Evolutionary conservation across 2,329 filamentous ascomycete species (phyloP).

Genomic region (Ophiocordyceps camponoti-floridani): DNA sequence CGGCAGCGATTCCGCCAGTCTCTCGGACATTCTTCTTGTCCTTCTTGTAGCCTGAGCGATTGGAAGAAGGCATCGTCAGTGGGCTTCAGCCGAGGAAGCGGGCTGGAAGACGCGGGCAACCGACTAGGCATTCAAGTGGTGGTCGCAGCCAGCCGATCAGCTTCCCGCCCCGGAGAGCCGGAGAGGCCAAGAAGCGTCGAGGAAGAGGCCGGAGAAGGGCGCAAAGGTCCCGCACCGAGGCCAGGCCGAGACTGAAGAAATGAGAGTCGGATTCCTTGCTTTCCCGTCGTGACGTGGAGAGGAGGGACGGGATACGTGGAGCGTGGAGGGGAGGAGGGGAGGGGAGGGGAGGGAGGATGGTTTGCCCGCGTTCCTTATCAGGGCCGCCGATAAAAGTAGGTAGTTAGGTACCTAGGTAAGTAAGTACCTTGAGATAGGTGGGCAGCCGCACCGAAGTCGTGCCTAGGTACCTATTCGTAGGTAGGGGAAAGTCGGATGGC

Average conservation of each 20-base stretch:
- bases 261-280: not conserved
- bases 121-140: slow-evolving; percentile 1
- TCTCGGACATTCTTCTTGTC: slow-evolving; percentile 37
- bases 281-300: not conserved
- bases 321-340: not conserved
- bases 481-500: too few relatives aligned
- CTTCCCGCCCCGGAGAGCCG: not conserved
- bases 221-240: not conserved
- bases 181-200: not conserved
- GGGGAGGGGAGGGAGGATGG: not conserved
- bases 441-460: not conserved
- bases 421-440: too few relatives aligned
- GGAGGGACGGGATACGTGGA: too few relatives aligned
- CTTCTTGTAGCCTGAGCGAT: slow-evolving; percentile 25
- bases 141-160: not conserved
- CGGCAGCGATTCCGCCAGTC: slow-evolving; percentile 30
- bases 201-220: not conserved
- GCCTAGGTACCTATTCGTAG: too few relatives aligned
- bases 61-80: slow-evolving; percentile 5
- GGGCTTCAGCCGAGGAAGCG: not conserved
- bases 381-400: not conserved
- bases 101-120: not conserved
- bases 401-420: too few relatives aligned
- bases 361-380: not conserved
- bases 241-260: not conserved